These are phyloP conservation scores for Sclerotiophoma versabilis DNA, from an alignment of 2,329 filamentous ascomycete genomes.

Conservation along the genomic window DNA sequence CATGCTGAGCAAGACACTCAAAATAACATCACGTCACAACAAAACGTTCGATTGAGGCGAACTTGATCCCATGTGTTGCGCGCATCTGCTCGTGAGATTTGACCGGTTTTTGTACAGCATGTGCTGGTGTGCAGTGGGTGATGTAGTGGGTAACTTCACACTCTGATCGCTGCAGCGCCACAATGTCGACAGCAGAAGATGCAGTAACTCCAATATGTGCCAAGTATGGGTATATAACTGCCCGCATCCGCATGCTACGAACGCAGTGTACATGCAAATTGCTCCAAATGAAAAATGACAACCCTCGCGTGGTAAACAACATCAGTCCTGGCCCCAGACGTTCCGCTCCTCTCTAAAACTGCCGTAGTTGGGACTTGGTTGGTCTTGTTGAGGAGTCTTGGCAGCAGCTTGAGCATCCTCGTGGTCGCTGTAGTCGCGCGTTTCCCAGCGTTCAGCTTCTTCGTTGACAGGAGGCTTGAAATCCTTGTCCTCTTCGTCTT, in stretches of 20 bases:
- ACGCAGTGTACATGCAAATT: slow-evolving; percentile 4
- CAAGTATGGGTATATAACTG: slow-evolving; percentile 17
- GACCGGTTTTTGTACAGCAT: no score
- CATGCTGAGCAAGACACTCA: no score
- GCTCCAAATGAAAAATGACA: not conserved
- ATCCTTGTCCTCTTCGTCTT: slow-evolving; percentile 42
- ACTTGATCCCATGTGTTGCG: no score
- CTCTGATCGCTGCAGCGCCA: not conserved
- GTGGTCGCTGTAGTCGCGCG: slow-evolving; percentile 38
- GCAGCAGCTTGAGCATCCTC: slow-evolving; percentile 27
- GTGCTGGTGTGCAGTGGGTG: not conserved
- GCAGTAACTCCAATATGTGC: slow-evolving; percentile 12
- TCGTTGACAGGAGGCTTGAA: slow-evolving; percentile 50
- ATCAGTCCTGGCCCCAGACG: slow-evolving; percentile 45
- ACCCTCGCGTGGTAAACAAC: no score
- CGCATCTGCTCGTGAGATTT: no score
- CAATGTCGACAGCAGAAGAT: slow-evolving; percentile 1
- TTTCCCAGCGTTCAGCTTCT: slow-evolving; percentile 55
- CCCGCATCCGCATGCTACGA: not conserved
- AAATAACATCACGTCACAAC: no score
- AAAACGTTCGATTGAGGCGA: no score
- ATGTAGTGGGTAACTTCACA: not conserved
- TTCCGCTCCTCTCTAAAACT: slow-evolving; percentile 54
- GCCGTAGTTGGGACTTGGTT: slow-evolving; percentile 49
- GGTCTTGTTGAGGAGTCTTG: slow-evolving; percentile 14